These are phyloP conservation scores for Vaccinium corymbosum DNA, from an alignment of 148 eudicot genomes.

Conservation along the genomic window DNA sequence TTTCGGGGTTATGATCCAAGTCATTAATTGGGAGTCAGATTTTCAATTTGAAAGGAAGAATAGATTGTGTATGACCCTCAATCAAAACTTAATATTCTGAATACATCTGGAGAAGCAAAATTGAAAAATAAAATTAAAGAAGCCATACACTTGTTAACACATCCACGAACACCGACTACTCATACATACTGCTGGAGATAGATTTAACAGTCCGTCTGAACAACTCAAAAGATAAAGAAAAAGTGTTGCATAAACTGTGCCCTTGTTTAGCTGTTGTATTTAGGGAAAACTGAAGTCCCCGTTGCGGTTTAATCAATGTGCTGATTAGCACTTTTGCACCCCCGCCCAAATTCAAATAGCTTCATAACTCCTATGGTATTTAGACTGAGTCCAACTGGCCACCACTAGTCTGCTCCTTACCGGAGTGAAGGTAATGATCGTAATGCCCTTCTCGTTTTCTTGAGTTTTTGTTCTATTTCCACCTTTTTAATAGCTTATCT, in stretches of 20 bases:
- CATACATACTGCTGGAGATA: background rate
- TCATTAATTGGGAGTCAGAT: too few species aligned
- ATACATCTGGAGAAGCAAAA: too few species aligned
- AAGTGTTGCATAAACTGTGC: background rate
- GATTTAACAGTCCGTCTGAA: background rate
- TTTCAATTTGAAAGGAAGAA: too few species aligned
- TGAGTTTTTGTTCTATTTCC: background rate
- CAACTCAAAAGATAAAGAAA: background rate
- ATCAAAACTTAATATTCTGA: too few species aligned
- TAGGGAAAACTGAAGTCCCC: background rate
- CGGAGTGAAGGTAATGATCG: background rate
- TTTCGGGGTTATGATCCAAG: too few species aligned
- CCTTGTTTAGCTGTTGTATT: background rate
- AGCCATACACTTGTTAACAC: background rate
- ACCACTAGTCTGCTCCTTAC: background rate
- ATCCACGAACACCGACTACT: background rate
- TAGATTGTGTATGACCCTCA: too few species aligned
- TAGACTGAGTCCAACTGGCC: background rate
- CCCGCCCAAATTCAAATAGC: background rate
- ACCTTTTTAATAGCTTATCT: background rate
- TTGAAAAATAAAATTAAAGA: too few species aligned
- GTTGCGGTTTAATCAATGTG: background rate
- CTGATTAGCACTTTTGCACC: background rate
- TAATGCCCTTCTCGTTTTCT: background rate
- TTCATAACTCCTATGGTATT: background rate